These are phyloP conservation scores for Diaporthe ilicicola DNA, from an alignment of 2,329 filamentous ascomycete genomes.

Conservation along the genomic window DNA sequence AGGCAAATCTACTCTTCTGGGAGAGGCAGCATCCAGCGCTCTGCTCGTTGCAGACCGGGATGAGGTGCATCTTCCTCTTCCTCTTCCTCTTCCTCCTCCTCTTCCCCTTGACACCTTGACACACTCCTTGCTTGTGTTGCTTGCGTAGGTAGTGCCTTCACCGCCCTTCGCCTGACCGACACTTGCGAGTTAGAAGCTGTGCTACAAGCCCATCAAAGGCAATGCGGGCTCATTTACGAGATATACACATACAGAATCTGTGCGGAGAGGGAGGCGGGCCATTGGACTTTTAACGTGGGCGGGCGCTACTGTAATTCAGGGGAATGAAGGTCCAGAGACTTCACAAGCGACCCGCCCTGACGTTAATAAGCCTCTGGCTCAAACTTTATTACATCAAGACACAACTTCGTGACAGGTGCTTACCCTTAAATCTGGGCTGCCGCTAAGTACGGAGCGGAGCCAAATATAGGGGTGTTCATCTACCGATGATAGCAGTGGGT, in stretches of 20 bases:
- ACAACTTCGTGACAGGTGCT: too few relatives aligned
- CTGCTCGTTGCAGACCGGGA: too few relatives aligned
- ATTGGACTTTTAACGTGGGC: not conserved
- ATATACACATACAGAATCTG: not conserved
- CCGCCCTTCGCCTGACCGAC: not conserved
- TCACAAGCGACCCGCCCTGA: too few relatives aligned
- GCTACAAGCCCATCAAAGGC: not conserved
- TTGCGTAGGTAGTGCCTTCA: not conserved
- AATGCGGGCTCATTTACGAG: not conserved
- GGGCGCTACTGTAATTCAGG: slow-evolving; percentile 4
- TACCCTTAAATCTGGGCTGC: too few relatives aligned
- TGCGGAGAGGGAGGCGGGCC: not conserved
- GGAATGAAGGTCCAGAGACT: too few relatives aligned
- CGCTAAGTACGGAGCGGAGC: slow-evolving; percentile 11
- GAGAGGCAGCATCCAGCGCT: not conserved
- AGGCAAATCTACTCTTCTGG: not conserved
- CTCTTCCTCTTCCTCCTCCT: too few relatives aligned
- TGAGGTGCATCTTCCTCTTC: too few relatives aligned
- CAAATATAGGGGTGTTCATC: slow-evolving; percentile 23
- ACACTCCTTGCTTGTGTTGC: not conserved
- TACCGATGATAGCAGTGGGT: slow-evolving; percentile 18
- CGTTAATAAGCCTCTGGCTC: too few relatives aligned
- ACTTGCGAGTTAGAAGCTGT: not conserved
- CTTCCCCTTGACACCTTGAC: too few relatives aligned
- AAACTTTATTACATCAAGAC: too few relatives aligned